Evolutionary conservation across 1,284 basidiomycete genomes (phyloP), one percentile per base, ranked within the genome.

Genomic region (Phaffia rhodozyma): DNA sequence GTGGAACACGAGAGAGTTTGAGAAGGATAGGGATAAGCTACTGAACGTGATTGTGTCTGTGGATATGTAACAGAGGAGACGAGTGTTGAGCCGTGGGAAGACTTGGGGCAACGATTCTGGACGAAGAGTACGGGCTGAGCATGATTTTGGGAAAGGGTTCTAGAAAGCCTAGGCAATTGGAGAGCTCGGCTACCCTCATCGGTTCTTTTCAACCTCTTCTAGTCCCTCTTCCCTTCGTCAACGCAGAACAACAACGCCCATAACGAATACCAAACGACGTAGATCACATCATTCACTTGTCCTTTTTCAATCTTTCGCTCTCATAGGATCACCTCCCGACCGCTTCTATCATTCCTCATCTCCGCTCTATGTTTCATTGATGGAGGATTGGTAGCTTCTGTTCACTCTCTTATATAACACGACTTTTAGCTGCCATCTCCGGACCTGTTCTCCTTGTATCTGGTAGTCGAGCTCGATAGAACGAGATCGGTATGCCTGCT

Each of bases 211-310:
- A 21, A 43, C 32, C 47, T 43, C 57, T 47, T 49, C 25, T 25
- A 30, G 48, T 29, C 25, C 47, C 29, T 32, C 20, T 58, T n/a
- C 65, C 59, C 51, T 29, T 50, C 13, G 38, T 43, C 38, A 16
- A 43, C 38, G 13, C 38, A 43, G 16, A 43, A 43, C 13, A 43
- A 34, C 32, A 34, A 34, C 32, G 9, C 5, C 32, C 32, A 34
- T 9, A 34, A 34, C 32, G 32, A 66, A 43, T 20, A 34, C 32
- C 50, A 65, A 52, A 60, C 38, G 49, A 56, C 61, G 43, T 38
- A 32, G 52, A 62, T 34, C 56, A 61, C 54, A 55, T 50, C 48
- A 47, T 61, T 49, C 30, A 52, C 58, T 30, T 50, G 51, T 62
- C 56, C 58, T 43, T 51, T 51, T 49, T 25, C 58, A 29, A 52